A percentile compares a stretch with the other conserved stretches of the same genome.
phyloP scores from a whole-genome alignment of 2,329 filamentous ascomycete species.

The Trichoderma atrobrunneum region DNA sequence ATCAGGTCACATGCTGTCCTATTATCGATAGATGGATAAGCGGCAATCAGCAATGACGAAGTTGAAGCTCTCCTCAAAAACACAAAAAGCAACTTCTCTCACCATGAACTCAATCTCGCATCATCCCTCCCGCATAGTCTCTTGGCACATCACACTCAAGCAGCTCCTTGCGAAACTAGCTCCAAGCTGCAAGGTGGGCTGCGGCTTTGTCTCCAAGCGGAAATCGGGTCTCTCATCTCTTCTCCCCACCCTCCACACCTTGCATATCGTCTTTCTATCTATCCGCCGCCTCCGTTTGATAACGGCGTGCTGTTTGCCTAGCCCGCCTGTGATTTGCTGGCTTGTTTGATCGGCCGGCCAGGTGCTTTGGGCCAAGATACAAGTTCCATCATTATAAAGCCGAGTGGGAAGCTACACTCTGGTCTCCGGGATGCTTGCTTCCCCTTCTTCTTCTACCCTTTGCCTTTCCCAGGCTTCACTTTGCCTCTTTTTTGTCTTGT shows the following conservation, averaged over 20 bases:
- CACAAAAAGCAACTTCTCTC: not conserved
- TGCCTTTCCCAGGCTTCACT: constrained; percentile 23
- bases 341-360: not conserved
- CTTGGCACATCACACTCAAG: not conserved
- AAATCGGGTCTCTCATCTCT: constrained; percentile 8
- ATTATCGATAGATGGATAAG: not conserved
- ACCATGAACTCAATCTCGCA: not conserved
- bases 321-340: not conserved
- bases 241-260: constrained; percentile 9
- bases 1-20: not conserved
- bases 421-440: not conserved
- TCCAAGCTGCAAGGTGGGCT: not conserved
- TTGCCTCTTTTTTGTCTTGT: constrained; percentile 20
- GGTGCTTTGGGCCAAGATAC: not conserved
- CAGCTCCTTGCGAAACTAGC: not conserved
- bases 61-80: too few relatives aligned
- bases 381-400: constrained; percentile 1
- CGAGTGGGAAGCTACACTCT: constrained; percentile 2
- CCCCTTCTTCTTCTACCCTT: constrained; percentile 1
- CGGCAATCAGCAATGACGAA: too few relatives aligned
- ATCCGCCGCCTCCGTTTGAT: constrained; percentile 12
- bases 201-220: not conserved
- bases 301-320: not conserved
- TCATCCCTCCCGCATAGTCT: constrained; percentile 1
- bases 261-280: not conserved